Base-by-base conservation (phyloP, 1,284 basidiomycete genomes). In the Coriolopsis trogii region DNA sequence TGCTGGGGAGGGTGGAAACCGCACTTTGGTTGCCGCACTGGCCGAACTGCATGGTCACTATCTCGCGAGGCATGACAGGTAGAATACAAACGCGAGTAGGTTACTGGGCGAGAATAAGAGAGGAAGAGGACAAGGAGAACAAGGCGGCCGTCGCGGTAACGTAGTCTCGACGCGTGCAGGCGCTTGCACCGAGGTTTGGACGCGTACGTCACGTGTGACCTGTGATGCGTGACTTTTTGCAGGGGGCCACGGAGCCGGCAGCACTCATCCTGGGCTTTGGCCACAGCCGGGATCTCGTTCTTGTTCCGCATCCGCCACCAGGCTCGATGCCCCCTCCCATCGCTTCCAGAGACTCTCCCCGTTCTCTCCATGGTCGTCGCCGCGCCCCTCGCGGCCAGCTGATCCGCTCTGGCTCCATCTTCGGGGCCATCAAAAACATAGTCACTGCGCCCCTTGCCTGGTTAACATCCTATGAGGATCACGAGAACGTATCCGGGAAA, bases 1-100 rank as follows among this genome's bases (percentile, higher is more conserved):
- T 43, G 54, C 41, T 41, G 48, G n/a, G 44, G 28, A 55, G 39
- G 42, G 55, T 46, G 54, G 63, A 63, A 55, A 43, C 39, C 78
- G 64, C 80, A 95, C 94, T 93, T 79, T 96, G 93, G 71, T 98
- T 98, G 61, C 95, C 94, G 58, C 94, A 96, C 84, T 98, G 95
- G 61, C 95, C 95, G 13, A 95, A 84, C 69, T 95, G 88, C 28
- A 94, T 79, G 6, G 91, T 92, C 16, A 94, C 88, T 47, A 93
- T 91, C 74, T 93, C 90, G 62, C 90, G 86, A 67, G 91, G 90
- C 91, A 93, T 92, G 6, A 12, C 8, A 15, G 18, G 13, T 21
- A 25, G 18, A 18, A 20, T 49, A 20, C 29, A 28, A 34, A 42
- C 37, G 23, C 10, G 18, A 21, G 37, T 23, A 15, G 24, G 24